Evolutionary conservation across 2,329 filamentous ascomycete genomes (phyloP).

Genomic region (Botrytis elliptica): DNA sequence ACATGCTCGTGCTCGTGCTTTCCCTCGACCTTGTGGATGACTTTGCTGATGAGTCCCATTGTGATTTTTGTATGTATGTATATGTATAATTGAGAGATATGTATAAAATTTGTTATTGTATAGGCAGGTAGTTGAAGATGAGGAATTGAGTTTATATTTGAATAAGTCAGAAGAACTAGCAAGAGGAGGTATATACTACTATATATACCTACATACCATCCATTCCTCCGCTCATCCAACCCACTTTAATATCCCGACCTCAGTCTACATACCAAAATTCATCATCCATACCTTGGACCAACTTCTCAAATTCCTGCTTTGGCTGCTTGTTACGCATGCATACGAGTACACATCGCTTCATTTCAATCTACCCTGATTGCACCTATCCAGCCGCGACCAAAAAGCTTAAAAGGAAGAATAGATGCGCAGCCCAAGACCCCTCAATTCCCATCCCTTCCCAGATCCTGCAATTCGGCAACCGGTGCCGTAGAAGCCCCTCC

Average conservation of each 20-base stretch:
- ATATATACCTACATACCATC: not conserved
- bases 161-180: not conserved
- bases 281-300: not conserved
- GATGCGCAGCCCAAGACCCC: not conserved
- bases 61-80: not conserved
- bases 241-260: not conserved
- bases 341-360: not conserved
- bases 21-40: slow-evolving; percentile 12
- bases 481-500: not conserved
- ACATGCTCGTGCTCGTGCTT: not conserved
- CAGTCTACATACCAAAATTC: not conserved
- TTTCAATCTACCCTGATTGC: not conserved
- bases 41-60: slow-evolving; percentile 9
- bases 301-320: not conserved
- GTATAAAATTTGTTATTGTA: not conserved
- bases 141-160: not conserved
- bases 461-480: not conserved
- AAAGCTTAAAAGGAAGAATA: not conserved
- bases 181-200: not conserved
- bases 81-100: not conserved
- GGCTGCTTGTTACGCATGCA: not conserved
- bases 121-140: too few species aligned
- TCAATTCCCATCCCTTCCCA: not conserved
- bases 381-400: not conserved
- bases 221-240: not conserved